phyloP scores from a whole-genome alignment of 2,329 filamentous ascomycete genomes.

The Penicillium olsonii region DNA sequence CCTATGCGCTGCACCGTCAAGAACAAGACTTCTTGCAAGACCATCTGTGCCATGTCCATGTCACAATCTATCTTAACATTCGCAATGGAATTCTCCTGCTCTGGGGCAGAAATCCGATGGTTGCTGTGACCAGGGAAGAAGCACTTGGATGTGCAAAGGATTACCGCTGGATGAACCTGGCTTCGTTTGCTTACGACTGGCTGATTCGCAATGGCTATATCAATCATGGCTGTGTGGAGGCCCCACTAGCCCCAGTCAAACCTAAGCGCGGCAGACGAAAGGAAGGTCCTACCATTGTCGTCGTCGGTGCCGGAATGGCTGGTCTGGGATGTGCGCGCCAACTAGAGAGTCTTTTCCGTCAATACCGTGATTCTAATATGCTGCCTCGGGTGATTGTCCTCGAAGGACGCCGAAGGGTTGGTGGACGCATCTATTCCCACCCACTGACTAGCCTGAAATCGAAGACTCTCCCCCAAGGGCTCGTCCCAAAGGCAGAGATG shows the following conservation, averaged over 20 bases:
- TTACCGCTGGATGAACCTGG: slow-evolving; percentile 82
- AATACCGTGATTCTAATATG: slow-evolving; percentile 70
- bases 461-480: slow-evolving; percentile 53
- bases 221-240: slow-evolving; percentile 88
- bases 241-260: slow-evolving; percentile 53
- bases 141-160: slow-evolving; percentile 90
- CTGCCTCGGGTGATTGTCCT: slow-evolving; percentile 74
- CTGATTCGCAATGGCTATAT: slow-evolving; percentile 88
- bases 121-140: slow-evolving; percentile 78
- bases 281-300: slow-evolving; percentile 71
- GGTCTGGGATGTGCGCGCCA: slow-evolving; percentile 91
- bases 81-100: slow-evolving; percentile 89
- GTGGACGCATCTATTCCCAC: slow-evolving; percentile 90
- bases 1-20: slow-evolving; percentile 80
- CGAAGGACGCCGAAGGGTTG: slow-evolving; percentile 83
- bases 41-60: slow-evolving; percentile 82
- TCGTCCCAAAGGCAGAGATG: slow-evolving; percentile 84
- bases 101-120: slow-evolving; percentile 84
- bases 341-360: slow-evolving; percentile 78
- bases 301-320: slow-evolving; percentile 93
- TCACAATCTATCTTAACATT: slow-evolving; percentile 94
- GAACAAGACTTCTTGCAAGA: slow-evolving; percentile 80
- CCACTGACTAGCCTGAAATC: slow-evolving; percentile 62
- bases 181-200: slow-evolving; percentile 90
- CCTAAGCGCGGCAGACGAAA: slow-evolving; percentile 45